These are phyloP conservation scores for Gossypium gossypioides DNA, from an alignment of 441 rosid species.

Conservation along the genomic window DNA sequence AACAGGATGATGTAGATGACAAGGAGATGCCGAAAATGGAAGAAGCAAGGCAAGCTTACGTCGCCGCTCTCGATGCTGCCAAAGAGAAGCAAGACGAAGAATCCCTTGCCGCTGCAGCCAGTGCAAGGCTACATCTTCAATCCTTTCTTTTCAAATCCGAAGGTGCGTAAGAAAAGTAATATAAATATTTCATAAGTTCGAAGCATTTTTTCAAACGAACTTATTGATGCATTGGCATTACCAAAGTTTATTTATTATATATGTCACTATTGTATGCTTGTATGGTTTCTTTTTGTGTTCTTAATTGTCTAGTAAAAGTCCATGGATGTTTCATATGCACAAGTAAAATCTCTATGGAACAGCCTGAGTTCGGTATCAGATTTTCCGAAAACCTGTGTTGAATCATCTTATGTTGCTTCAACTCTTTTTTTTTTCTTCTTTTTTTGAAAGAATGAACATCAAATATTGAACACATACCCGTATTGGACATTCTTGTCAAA, in stretches of 20 bases:
- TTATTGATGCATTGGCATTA: background rate
- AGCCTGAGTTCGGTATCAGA: background rate
- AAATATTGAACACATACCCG: no score
- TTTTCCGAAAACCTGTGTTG: no score
- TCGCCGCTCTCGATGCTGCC: conserved; percentile 49
- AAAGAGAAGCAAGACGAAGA: conserved; percentile 70
- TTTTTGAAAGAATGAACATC: no score
- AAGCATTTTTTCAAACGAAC: conserved; percentile 8
- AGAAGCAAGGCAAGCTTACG: conserved; percentile 65
- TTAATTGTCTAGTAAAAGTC: background rate
- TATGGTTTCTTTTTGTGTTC: background rate
- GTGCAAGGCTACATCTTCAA: conserved; percentile 51
- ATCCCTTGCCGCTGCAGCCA: conserved; percentile 59
- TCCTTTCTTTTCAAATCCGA: conserved; percentile 47
- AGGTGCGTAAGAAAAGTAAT: conserved; percentile 14
- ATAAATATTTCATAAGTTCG: conserved; percentile 5
- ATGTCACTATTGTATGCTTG: background rate
- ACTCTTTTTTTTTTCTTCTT: no score
- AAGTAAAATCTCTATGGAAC: background rate
- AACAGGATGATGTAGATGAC: conserved; percentile 49
- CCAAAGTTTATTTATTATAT: background rate
- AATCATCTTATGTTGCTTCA: no score
- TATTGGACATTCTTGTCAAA: no score
- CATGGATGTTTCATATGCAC: background rate
- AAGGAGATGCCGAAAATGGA: conserved; percentile 48